These are phyloP conservation scores for Schizophyllum amplum DNA, from an alignment of 1,284 basidiomycete genomes.

Conservation along the genomic window DNA sequence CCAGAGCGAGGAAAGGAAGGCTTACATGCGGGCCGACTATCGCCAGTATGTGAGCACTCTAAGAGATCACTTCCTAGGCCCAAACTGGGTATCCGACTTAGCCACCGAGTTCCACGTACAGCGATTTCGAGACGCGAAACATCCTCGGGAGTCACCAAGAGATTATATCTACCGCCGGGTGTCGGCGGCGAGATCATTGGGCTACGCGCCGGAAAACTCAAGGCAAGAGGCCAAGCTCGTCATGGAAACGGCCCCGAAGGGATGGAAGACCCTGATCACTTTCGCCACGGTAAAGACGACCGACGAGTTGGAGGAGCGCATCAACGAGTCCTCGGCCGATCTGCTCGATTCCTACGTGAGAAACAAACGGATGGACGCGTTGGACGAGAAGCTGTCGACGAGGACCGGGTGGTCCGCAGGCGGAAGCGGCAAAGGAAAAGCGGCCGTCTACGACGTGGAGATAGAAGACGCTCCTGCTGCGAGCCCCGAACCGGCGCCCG, in stretches of 20 bases:
- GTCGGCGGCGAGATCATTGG: background rate
- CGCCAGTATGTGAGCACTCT: background rate
- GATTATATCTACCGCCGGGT: conserved; percentile 1
- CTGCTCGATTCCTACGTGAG: too few relatives aligned
- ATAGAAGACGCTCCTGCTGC: background rate
- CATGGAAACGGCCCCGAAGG: background rate
- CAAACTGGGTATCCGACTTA: conserved; percentile 1
- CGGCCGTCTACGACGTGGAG: background rate
- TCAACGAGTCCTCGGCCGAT: too few relatives aligned
- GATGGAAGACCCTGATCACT: background rate
- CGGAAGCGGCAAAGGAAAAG: too few relatives aligned
- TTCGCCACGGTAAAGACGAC: too few relatives aligned
- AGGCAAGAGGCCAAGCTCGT: background rate
- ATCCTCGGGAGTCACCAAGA: conserved; percentile 1
- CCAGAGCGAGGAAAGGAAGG: background rate
- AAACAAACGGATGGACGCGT: too few relatives aligned
- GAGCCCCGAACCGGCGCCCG: background rate
- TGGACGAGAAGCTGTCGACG: too few relatives aligned
- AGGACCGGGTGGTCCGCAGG: too few relatives aligned
- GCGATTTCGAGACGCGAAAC: background rate
- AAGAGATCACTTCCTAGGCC: background rate
- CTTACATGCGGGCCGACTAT: background rate
- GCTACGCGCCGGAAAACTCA: background rate
- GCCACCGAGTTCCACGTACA: background rate
- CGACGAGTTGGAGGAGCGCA: too few relatives aligned